Conservation (phyloP, 768 basidiomycete species). For the Peribolospora baueri region DNA sequence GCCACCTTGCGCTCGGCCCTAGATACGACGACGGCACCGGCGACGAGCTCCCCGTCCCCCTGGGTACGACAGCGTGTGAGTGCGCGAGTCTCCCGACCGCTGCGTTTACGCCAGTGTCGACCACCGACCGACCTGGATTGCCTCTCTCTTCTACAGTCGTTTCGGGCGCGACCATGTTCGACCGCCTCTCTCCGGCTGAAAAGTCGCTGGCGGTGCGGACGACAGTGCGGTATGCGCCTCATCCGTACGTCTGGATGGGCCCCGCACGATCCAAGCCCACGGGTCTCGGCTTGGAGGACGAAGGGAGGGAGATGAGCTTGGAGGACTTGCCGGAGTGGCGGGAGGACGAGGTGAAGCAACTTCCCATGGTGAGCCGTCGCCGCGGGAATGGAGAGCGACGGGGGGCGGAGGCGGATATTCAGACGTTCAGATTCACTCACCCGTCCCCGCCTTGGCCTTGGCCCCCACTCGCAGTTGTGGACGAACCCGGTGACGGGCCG, state of each 20-base stretch:
- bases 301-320: slow-evolving; percentile 42
- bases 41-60: slow-evolving; percentile 53
- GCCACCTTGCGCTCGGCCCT: slow-evolving; percentile 15
- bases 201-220: slow-evolving; percentile 61
- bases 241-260: slow-evolving; percentile 80
- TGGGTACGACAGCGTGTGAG: slow-evolving; percentile 67
- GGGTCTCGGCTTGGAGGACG: slow-evolving; percentile 57
- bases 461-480: slow-evolving; percentile 35
- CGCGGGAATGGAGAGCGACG: neutral
- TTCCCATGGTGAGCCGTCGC: slow-evolving; percentile 31
- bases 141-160: slow-evolving; percentile 17
- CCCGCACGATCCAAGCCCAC: slow-evolving; percentile 46
- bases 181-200: slow-evolving; percentile 39
- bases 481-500: slow-evolving; percentile 68
- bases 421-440: neutral
- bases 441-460: neutral
- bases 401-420: neutral
- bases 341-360: slow-evolving; percentile 43
- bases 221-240: slow-evolving; percentile 53
- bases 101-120: neutral
- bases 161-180: slow-evolving; percentile 58
- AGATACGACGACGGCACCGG: slow-evolving; percentile 71
- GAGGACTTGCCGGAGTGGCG: slow-evolving; percentile 60
- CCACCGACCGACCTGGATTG: neutral
- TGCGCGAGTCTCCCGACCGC: slow-evolving; percentile 8